Conservation (phyloP, 1,284 basidiomycete species). For the Fomitopsis palustris region DNA sequence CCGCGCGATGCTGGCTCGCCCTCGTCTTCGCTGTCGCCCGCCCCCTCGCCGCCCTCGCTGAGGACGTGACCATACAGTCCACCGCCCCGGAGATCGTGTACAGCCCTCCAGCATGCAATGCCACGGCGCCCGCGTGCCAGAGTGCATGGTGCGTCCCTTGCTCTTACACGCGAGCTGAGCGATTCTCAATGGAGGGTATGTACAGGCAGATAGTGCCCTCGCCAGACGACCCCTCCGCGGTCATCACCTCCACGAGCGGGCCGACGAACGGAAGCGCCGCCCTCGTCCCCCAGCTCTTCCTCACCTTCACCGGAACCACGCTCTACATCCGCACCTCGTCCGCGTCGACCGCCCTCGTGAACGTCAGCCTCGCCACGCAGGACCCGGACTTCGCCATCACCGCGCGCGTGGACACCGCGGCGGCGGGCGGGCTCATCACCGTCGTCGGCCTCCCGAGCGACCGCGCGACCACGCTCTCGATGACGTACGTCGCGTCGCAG, state of each 20-base stretch:
- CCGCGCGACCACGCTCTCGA: slow-evolving; percentile 22
- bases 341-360: slow-evolving; percentile 25
- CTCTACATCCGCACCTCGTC: slow-evolving; percentile 25
- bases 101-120: slow-evolving; percentile 26
- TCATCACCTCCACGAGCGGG: slow-evolving; percentile 27
- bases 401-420: slow-evolving; percentile 23
- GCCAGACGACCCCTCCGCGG: slow-evolving; percentile 19
- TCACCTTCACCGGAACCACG: slow-evolving; percentile 24
- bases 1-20: slow-evolving; percentile 8
- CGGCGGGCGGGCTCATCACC: slow-evolving; percentile 19
- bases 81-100: slow-evolving; percentile 27
- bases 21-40: slow-evolving; percentile 1
- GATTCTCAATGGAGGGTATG: not conserved
- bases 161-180: not conserved
- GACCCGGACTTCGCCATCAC: slow-evolving; percentile 26
- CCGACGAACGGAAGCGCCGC: slow-evolving; percentile 18
- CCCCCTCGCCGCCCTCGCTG: slow-evolving; percentile 3
- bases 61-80: slow-evolving; percentile 24
- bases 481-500: slow-evolving; percentile 23
- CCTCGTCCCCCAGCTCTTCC: slow-evolving; percentile 28
- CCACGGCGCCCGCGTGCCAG: slow-evolving; percentile 16
- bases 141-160: slow-evolving; percentile 25
- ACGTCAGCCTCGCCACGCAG: slow-evolving; percentile 25
- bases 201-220: slow-evolving; percentile 24
- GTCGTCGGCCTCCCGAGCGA: slow-evolving; percentile 23